Base-by-base conservation (phyloP, 148 eudicot genomes). In the Chenopodium suecicum region DNA sequence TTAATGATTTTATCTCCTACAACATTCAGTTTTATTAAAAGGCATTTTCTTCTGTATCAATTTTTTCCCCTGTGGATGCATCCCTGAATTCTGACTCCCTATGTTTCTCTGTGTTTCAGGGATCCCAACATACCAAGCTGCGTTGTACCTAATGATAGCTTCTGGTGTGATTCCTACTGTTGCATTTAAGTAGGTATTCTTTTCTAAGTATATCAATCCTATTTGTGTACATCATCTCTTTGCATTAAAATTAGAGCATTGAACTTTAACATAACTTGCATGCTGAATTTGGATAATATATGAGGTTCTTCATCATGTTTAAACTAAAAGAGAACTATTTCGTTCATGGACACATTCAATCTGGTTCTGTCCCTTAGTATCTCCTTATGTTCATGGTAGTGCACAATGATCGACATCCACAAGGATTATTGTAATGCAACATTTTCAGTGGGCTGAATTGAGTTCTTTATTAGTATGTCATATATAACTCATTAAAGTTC, bases 161-260 rank as follows among this genome's bases (percentile, higher is more conserved):
- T 84, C 82, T 84, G 90, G 62, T 73, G 90, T 86, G 70, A 77
- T 88, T 70, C 90, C 90, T 16, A 86, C 90, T 68, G 80, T 88
- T 77, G 85, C 60, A 82, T 88, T 88, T 85, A 88, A 88, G 90
- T 88, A 27, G 37, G 52, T 81, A 63, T 17, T n/a, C 37, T 37
- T 64, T 73, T 9, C 44, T 73, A 64, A n/a, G 52, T 22, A 29
- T 9, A 10, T 34, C 47, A 31, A 34, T 37, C 50, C 9, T 60
- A 34, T 60, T 20, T 32, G 29, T 62, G 31, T 37, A 54, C 48
- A 31, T 23, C 27, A 46, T 73, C 37, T 80, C 25, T 44, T 56
- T 79, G 48, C 75, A n/a, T 47, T 9, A 41, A 44, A 5, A 44
- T 20, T 27, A 58, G 48, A 32, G 62, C 54, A 29, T 63, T 84